Conservation (phyloP, 371 early-diverging fungal species). For the Rhizopus arrhizus region DNA sequence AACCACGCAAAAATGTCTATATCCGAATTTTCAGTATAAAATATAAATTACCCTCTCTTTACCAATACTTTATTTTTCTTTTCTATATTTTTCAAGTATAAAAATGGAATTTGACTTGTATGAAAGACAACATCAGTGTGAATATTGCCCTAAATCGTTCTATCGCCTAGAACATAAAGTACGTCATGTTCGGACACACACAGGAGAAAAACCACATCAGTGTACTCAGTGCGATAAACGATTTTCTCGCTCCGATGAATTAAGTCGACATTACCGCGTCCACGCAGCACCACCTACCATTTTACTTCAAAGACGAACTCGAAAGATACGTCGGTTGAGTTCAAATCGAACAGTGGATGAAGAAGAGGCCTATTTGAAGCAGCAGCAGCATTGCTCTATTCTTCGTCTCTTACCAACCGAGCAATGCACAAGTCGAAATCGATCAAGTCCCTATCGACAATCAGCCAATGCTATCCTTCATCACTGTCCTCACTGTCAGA, state of each 20-base stretch:
- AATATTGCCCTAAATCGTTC: slow-evolving; percentile 75
- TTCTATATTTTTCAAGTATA: slow-evolving; percentile 3
- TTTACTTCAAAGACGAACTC: slow-evolving; percentile 5
- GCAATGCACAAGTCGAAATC: slow-evolving; percentile 2
- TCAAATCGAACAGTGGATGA: slow-evolving; percentile 17
- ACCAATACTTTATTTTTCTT: slow-evolving; percentile 1
- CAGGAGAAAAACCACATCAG: slow-evolving; percentile 84
- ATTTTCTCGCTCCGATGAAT: slow-evolving; percentile 87
- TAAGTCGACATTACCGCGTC: slow-evolving; percentile 74
- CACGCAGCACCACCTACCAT: slow-evolving; percentile 47
- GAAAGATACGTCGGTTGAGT: slow-evolving; percentile 9
- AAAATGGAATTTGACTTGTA: not conserved
- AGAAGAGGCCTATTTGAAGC: slow-evolving; percentile 43
- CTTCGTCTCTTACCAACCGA: slow-evolving; percentile 34
- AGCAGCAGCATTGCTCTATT: slow-evolving; percentile 50
- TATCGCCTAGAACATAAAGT: slow-evolving; percentile 78
- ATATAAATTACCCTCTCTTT: slow-evolving; percentile 1
- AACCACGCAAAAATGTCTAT: slow-evolving; percentile 1
- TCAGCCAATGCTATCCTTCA: slow-evolving; percentile 35
- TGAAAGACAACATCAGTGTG: slow-evolving; percentile 67
- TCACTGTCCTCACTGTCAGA: slow-evolving; percentile 49
- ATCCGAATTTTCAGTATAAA: not conserved
- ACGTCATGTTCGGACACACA: slow-evolving; percentile 86
- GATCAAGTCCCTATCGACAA: slow-evolving; percentile 27
- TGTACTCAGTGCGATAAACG: slow-evolving; percentile 80